phyloP scores from a whole-genome alignment of 2,329 filamentous ascomycete genomes.

The Podosphaera xanthii region DNA sequence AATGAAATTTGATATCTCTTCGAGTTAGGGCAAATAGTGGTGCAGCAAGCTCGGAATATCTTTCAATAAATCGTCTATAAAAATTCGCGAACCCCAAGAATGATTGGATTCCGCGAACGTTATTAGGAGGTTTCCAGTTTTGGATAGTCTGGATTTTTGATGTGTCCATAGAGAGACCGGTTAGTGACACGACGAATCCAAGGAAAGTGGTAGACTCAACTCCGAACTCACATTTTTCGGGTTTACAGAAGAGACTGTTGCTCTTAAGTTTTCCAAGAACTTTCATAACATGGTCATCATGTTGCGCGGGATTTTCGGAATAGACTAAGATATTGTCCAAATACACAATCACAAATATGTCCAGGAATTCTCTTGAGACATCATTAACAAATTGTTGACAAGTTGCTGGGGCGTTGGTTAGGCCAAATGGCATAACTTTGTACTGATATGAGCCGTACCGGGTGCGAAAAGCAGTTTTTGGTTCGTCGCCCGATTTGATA shows the following conservation, averaged over 20 bases:
- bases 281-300: background rate
- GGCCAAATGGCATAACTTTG: constrained; percentile 3
- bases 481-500: background rate
- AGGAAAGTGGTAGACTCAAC: background rate
- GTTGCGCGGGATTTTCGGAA: background rate
- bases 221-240: too few relatives aligned
- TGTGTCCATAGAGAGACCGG: background rate
- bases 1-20: background rate
- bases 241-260: background rate
- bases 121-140: background rate
- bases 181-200: background rate
- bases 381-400: background rate
- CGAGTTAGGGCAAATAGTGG: background rate
- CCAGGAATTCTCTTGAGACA: background rate
- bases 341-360: background rate
- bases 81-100: background rate
- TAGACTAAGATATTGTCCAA: background rate
- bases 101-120: background rate
- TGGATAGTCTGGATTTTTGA: background rate
- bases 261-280: background rate
- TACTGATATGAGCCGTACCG: background rate
- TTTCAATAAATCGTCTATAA: background rate
- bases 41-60: background rate
- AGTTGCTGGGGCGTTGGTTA: constrained; percentile 1
- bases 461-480: background rate